Evolutionary conservation across 2,329 filamentous ascomycete species (phyloP).

Genomic region (Diaporthe sp.): DNA sequence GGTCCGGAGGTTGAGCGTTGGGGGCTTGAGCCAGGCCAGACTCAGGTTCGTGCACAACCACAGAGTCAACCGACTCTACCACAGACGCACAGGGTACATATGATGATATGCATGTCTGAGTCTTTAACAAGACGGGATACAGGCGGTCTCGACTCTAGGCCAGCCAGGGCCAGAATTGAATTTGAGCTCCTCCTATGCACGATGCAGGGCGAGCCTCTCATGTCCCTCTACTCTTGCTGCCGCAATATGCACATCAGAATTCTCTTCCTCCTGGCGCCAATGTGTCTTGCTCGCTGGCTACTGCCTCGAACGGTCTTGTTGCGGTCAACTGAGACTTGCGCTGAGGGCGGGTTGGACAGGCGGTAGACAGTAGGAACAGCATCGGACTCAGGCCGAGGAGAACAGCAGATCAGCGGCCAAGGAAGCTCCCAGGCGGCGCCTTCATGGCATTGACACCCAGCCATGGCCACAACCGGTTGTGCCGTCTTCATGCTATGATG

Average conservation of each 20-base stretch:
- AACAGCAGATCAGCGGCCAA: conserved; percentile 30
- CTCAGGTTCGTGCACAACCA: conserved; percentile 16
- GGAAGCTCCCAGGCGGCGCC: conserved; percentile 25
- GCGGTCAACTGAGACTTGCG: conserved; percentile 32
- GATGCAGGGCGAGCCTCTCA: not conserved
- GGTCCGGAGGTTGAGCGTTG: conserved; percentile 1
- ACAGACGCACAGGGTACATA: conserved; percentile 9
- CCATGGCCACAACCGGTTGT: not conserved
- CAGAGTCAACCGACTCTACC: conserved; percentile 9
- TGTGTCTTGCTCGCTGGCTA: not conserved
- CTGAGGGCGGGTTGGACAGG: not conserved
- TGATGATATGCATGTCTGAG: conserved; percentile 34
- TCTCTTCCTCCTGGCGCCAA: conserved; percentile 1
- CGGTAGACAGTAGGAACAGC: not conserved
- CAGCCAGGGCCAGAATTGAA: not conserved
- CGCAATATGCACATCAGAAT: conserved; percentile 4
- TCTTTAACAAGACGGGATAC: conserved; percentile 14
- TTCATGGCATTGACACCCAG: conserved; percentile 33
- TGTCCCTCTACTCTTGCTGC: conserved; percentile 17
- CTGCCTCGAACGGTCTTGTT: conserved; percentile 19
- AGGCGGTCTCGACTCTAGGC: not conserved
- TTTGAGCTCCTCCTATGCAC: conserved; percentile 16
- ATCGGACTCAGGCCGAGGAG: conserved; percentile 31
- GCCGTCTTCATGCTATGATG: conserved; percentile 15
- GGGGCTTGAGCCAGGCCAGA: conserved; percentile 22